Conservation (phyloP, 768 basidiomycete genomes). For the Hemileccinum rubropunctum region DNA sequence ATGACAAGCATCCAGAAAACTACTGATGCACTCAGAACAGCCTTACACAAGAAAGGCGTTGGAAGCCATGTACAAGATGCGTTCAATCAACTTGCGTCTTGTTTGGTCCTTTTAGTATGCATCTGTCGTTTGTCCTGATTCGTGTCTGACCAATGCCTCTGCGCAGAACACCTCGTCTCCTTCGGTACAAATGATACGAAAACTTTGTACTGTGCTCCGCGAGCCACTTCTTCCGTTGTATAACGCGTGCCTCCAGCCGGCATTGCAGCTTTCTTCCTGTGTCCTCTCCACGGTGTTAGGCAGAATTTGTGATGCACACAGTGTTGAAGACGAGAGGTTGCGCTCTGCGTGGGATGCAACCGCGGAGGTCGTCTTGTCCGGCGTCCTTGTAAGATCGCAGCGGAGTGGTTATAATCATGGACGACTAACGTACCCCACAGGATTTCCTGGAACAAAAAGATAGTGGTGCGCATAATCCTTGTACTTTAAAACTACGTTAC, state of each 20-base stretch:
- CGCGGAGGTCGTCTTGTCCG: conserved; percentile 48
- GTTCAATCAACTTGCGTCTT: conserved; percentile 41
- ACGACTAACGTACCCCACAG: conserved; percentile 18
- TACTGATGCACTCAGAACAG: conserved; percentile 30
- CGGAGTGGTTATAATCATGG: background rate
- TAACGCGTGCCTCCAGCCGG: conserved; percentile 32
- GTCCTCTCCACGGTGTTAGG: conserved; percentile 41
- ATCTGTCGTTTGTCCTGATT: conserved; percentile 3
- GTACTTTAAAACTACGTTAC: background rate
- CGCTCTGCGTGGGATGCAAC: conserved; percentile 44
- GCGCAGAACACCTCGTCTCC: conserved; percentile 38
- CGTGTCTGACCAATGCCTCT: background rate
- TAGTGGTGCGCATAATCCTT: conserved; percentile 12
- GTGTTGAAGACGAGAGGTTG: conserved; percentile 17
- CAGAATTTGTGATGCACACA: conserved; percentile 33
- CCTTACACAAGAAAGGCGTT: conserved; percentile 27
- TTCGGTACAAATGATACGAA: conserved; percentile 36
- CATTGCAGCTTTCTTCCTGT: conserved; percentile 41
- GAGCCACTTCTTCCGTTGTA: conserved; percentile 46
- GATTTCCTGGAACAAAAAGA: conserved; percentile 24
- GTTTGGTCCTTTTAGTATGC: conserved; percentile 43
- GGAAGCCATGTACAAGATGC: conserved; percentile 33
- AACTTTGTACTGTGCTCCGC: conserved; percentile 41
- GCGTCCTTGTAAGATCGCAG: conserved; percentile 41
- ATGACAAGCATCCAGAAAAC: conserved; percentile 31